Base-by-base conservation (phyloP, 1,284 basidiomycete species). In the Trichosporon sp. region DNA sequence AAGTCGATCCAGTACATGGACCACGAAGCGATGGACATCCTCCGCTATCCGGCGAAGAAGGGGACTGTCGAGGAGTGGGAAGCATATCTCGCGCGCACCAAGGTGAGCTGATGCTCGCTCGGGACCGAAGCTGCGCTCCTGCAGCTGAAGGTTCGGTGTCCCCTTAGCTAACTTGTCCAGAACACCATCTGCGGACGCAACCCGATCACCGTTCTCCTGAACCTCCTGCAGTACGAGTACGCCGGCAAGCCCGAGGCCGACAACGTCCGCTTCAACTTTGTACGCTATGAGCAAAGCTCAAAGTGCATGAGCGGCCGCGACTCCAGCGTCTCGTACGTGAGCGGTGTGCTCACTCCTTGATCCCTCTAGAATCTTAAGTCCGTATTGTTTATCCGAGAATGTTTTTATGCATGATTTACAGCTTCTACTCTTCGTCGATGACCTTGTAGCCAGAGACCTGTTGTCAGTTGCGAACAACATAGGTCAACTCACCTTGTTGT, bases 121-220 rank as follows among this genome's bases (percentile, higher is more conserved):
- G n/a, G n/a, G n/a, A n/a, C n/a, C n/a, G n/a, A n/a, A n/a, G n/a
- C n/a, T n/a, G n/a, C n/a, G n/a, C n/a, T n/a, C n/a, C n/a, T n/a
- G n/a, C n/a, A n/a, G n/a, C n/a, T n/a, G n/a, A n/a, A n/a, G n/a
- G n/a, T n/a, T n/a, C n/a, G n/a, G n/a, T n/a, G n/a, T n/a, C n/a
- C n/a, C n/a, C n/a, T n/a, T n/a, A 44, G 40, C 19, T 23, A 6
- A 1, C 1, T 37, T 9, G 54, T 10, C 21, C 86, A 89, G 82
- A 99, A 99, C 80, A 99, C 96, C 0, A 95, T 99, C 49, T 99
- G 96, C 73, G 95, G 96, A 0, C 83, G 94, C 58, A 93, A 97
- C 74, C 94, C 96, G 0, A 97, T 99, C 66, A 91, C 93, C 0
- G 90, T 98, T 0, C 82, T 99, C 4, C 82, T 99, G 4, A 89